Base-by-base conservation (phyloP, 306 rosid genomes). In the Prunus davidiana region DNA sequence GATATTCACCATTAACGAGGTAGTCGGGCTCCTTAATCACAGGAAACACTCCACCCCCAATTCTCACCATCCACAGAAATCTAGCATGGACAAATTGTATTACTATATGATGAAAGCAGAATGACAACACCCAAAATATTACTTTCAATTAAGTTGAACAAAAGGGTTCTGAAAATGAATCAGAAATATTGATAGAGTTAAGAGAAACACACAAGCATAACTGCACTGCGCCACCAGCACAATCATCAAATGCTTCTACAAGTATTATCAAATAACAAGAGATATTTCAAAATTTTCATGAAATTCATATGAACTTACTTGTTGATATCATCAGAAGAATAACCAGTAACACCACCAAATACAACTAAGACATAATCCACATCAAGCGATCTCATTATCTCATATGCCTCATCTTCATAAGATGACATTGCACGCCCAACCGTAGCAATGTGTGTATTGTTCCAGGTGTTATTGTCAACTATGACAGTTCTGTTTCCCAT, bases 371-470 rank as follows among this genome's bases (percentile, higher is more conserved):
- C 99, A 88, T 96, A 96, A 80, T 91, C 90, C 69, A 96, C 99
- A 25, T 96, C 99, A 63, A 96, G 97, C 0, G 98, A 91, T 83
- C 80, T 86, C 96, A 96, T 96, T 68, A 96, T 96, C 15, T 92
- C 98, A 81, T 91, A 92, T 24, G 98, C 99, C 87, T 96, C 99
- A 43, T 88, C 96, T 86, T 96, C 99, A 38, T 96, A 92, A 6
- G 99, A 93, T 22, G 99, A 96, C 99, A 96, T 96, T 80, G 99
- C 99, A 74, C 98, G 97, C 67, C 99, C 99, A 73, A 96, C 99
- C 67, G 99, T 96, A 70, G 99, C 99, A 67, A 96, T 96, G 87
- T 96, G 99, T 38, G 99, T 96, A 75, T 96, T 96, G 83, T 96
- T 96, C 99, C 99, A 96, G 78, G 99, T 96, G 85, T 96, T 96